Conservation (phyloP, 805 yeast genomes). For the Spathaspora passalidarum region DNA sequence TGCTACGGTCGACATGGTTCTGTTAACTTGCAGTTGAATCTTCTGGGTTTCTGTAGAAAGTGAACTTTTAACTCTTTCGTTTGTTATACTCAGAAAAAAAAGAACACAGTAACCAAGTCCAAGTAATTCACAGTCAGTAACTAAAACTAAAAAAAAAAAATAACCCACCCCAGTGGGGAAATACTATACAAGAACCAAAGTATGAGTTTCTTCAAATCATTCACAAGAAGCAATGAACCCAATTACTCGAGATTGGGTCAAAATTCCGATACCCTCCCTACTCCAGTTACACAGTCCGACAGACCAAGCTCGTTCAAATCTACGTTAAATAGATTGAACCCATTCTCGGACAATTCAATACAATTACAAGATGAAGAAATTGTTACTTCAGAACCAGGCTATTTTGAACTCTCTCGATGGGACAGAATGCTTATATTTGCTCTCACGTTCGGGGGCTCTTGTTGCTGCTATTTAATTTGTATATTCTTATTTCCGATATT, state of each 20-base stretch:
- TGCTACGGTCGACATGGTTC: not conserved
- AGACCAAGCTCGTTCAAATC: slow-evolving; percentile 22
- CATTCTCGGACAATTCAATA: slow-evolving; percentile 34
- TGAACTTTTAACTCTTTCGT: too few species aligned
- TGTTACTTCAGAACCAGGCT: slow-evolving; percentile 44
- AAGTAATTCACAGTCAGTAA: too few species aligned
- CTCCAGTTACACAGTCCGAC: slow-evolving; percentile 31
- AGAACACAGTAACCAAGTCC: too few species aligned
- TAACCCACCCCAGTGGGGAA: not conserved
- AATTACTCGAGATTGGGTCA: slow-evolving; percentile 31
- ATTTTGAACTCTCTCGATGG: slow-evolving; percentile 43
- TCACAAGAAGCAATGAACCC: slow-evolving; percentile 12
- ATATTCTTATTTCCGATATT: slow-evolving; percentile 42
- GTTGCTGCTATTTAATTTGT: slow-evolving; percentile 40
- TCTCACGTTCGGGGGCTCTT: slow-evolving; percentile 41
- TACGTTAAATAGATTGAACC: slow-evolving; percentile 34
- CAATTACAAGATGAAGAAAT: slow-evolving; percentile 41
- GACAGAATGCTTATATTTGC: slow-evolving; percentile 46
- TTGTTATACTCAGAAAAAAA: too few species aligned
- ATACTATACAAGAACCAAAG: not conserved
- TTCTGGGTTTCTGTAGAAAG: not conserved
- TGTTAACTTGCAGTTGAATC: not conserved
- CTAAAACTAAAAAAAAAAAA: not conserved
- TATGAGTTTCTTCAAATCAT: slow-evolving; percentile 41
- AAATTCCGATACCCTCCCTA: slow-evolving; percentile 35